Percentiles rank a stretch among this genome's conserved stretches.
Evolutionary conservation across 805 yeast species (phyloP).

Genomic region (Kodamaea hsintzibuensis): DNA sequence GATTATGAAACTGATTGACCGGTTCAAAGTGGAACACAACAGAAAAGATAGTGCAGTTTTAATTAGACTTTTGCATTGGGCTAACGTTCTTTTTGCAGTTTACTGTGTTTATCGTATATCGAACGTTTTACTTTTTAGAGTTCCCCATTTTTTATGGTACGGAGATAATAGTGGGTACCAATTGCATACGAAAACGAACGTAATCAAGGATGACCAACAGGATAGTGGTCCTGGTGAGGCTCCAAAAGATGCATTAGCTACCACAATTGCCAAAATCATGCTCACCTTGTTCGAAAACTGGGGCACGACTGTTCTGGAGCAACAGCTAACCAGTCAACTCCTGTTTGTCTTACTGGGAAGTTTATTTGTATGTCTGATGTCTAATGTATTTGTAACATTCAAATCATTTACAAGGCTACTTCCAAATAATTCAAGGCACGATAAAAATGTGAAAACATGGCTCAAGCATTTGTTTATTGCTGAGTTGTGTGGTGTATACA

Average conservation of each 20-base stretch:
- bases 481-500: conserved; percentile 52
- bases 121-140: conserved; percentile 40
- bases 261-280: conserved; percentile 45
- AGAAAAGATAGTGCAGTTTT: neutral
- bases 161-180: conserved; percentile 8
- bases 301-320: conserved; percentile 31
- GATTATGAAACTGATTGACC: conserved; percentile 20
- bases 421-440: conserved; percentile 11
- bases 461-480: conserved; percentile 39
- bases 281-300: conserved; percentile 22
- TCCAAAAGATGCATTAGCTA: conserved; percentile 49
- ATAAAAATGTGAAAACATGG: conserved; percentile 27
- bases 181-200: neutral
- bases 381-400: conserved; percentile 62
- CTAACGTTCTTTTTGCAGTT: conserved; percentile 36
- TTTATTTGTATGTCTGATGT: conserved; percentile 61
- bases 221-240: conserved; percentile 7
- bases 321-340: conserved; percentile 45
- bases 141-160: conserved; percentile 32
- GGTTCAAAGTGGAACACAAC: conserved; percentile 16
- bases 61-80: conserved; percentile 11
- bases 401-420: conserved; percentile 45
- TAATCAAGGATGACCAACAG: conserved; percentile 8
- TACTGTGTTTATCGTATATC: conserved; percentile 52
- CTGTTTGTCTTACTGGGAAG: conserved; percentile 57